Base-by-base conservation (phyloP, 2,329 filamentous ascomycete species). In the Leptographium procerum region DNA sequence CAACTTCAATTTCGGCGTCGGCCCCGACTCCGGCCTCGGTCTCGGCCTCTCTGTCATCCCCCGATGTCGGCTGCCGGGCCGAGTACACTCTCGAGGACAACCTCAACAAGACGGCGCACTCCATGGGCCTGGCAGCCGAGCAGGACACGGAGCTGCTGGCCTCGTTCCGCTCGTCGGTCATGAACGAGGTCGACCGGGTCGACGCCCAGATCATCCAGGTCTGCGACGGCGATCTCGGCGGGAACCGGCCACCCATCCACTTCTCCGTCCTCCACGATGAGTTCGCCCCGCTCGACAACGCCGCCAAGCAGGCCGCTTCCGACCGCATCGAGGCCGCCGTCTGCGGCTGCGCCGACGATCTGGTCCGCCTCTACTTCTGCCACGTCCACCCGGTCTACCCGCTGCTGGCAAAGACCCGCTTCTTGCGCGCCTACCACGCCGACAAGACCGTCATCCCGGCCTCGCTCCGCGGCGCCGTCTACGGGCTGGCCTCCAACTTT, bases 71-170 rank as follows among this genome's bases (percentile, higher is more conserved):
- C n/a, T n/a, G n/a, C n/a, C n/a, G 11, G 13, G 50, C 63, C 24
- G 62, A 67, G 3, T 66, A 71, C 24, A 72, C 72, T 0, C 68
- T 77, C 9, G 75, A 78, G 59, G 74, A 77, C 59, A 71, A 70
- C 16, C 64, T 67, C 22, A 69, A 71, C 57, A 64, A 69, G 22
- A 77, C 75, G 1, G 72, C 75, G 14, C 75, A 77, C 63, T 74
- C 69, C 14, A 72, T 78, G 66, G 76, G 75, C 0, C 67, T 72
- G 16, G 69, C 73, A 2, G 72, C 70, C 11, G 75, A 78, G 64
- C 76, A 78, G 61, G 76, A 78, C 57, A 70, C 74, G 1, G 70
- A 75, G 61, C 69, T 78, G 10, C 68, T 78, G 5, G 72, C 73
- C 43, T 75, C 74, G 13, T 77, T 78, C 57, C 68, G 75, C 22